Evolutionary conservation across 1,284 basidiomycete genomes (phyloP).

Genomic region (Salmacisia buchloeana): DNA sequence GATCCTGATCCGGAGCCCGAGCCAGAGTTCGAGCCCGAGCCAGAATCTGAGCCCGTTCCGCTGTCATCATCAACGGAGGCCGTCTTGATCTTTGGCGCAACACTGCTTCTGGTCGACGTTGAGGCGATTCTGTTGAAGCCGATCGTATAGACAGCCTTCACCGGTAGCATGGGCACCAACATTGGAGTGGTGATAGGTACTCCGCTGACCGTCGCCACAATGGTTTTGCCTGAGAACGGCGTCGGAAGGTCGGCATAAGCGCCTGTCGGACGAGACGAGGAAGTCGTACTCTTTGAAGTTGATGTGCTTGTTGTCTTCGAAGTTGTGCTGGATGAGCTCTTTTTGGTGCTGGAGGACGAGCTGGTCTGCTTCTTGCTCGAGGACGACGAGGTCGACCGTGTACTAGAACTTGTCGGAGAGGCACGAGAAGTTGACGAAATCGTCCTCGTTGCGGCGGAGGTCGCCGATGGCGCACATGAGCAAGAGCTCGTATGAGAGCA

Average conservation of each 20-base stretch:
- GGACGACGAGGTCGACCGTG: background rate
- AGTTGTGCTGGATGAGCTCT: background rate
- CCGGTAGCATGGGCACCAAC: background rate
- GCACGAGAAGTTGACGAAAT: background rate
- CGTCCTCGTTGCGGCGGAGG: background rate
- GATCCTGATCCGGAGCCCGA: background rate
- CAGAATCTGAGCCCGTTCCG: background rate
- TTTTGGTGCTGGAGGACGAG: background rate
- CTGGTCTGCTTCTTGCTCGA: background rate
- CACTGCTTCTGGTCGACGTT: background rate
- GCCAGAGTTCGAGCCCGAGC: background rate
- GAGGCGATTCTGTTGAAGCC: background rate
- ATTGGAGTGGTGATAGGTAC: background rate
- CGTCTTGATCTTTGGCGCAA: too few species aligned
- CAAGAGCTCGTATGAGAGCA: too few species aligned
- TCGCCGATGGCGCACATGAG: background rate
- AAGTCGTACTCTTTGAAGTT: too few species aligned
- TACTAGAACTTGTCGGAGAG: background rate
- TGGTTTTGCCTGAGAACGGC: background rate
- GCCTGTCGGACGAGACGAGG: too few species aligned
- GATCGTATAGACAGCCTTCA: background rate
- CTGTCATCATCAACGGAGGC: background rate
- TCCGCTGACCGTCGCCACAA: conserved; percentile 2
- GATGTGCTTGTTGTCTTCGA: background rate
- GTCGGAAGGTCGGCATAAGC: background rate